phyloP scores from a whole-genome alignment of 352 stramenopile genomes.

The Peronospora farinosa region DNA sequence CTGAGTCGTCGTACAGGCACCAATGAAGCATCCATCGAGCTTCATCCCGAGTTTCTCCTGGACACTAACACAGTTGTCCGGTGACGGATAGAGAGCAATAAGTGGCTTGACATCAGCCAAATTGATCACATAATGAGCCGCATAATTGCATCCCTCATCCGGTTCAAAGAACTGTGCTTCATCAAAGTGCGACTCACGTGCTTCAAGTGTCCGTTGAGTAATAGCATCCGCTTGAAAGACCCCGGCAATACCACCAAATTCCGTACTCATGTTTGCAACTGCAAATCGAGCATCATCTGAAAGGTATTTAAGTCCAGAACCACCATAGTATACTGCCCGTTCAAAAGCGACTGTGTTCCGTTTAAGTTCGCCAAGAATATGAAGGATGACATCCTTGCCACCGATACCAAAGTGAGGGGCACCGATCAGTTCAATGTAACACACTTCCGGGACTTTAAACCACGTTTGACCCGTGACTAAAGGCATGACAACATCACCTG shows the following conservation, averaged over 20 bases:
- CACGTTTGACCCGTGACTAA: conserved; percentile 82
- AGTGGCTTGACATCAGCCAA: conserved; percentile 61
- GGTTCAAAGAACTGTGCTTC: conserved; percentile 12
- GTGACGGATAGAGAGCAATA: conserved; percentile 72
- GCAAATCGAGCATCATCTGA: conserved; percentile 80
- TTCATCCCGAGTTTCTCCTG: conserved; percentile 62
- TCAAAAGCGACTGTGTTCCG: conserved; percentile 80
- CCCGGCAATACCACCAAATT: conserved; percentile 80
- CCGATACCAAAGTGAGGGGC: conserved; percentile 62
- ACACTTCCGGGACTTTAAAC: conserved; percentile 87
- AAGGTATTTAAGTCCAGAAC: conserved; percentile 39
- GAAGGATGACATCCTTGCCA: conserved; percentile 85
- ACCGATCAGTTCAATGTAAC: conserved; percentile 73
- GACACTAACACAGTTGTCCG: conserved; percentile 66
- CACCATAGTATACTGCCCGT: conserved; percentile 73
- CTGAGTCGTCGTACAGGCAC: conserved; percentile 74
- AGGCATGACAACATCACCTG: conserved; percentile 78
- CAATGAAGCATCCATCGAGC: conserved; percentile 84
- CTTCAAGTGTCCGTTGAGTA: not conserved
- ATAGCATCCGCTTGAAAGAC: conserved; percentile 68
- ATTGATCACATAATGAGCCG: conserved; percentile 53
- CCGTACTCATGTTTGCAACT: conserved; percentile 82
- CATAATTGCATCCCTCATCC: not conserved
- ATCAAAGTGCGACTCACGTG: conserved; percentile 48
- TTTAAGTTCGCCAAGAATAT: conserved; percentile 80